Conservation (phyloP, 73 alveolate species). For the Stentor coeruleus region DNA sequence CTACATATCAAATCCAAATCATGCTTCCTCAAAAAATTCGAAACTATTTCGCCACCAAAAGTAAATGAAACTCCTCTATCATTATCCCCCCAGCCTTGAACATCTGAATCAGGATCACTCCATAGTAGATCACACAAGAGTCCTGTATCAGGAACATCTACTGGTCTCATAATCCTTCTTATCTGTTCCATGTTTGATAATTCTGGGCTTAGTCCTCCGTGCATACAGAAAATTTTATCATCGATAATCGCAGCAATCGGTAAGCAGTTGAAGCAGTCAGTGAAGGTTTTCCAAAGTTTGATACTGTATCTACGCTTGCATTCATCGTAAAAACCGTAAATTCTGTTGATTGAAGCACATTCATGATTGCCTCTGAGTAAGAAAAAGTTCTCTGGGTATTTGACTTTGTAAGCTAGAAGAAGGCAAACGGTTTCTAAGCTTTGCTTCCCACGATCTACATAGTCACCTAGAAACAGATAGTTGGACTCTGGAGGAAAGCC, state of each 20-base stretch:
- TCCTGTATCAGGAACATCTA: conserved; percentile 99
- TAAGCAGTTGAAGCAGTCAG: conserved; percentile 94
- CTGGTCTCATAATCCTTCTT: conserved; percentile 92
- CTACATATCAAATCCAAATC: conserved; percentile 92
- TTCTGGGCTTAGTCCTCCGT: conserved; percentile 98
- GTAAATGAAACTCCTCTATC: conserved; percentile 93
- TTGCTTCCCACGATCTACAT: conserved; percentile 94
- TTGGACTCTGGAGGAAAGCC: conserved; percentile 97
- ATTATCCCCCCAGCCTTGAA: conserved; percentile 87
- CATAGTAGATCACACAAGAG: conserved; percentile 96
- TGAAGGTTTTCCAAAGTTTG: not conserved
- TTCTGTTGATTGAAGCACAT: conserved; percentile 98
- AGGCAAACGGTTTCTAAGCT: conserved; percentile 88
- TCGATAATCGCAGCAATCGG: conserved; percentile 97
- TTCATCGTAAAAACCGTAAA: conserved; percentile 98
- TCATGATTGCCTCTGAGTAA: conserved; percentile 98
- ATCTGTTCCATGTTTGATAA: conserved; percentile 82
- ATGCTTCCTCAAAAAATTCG: conserved; percentile 75
- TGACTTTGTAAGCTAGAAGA: conserved; percentile 89
- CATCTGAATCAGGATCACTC: conserved; percentile 98
- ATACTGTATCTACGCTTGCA: conserved; percentile 62
- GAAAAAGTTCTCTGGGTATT: conserved; percentile 98
- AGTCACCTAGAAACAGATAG: conserved; percentile 94
- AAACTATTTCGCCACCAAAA: conserved; percentile 77
- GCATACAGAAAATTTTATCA: conserved; percentile 98